phyloP scores from a whole-genome alignment of 1,284 basidiomycete genomes.

The Rhodotorula sp. region DNA sequence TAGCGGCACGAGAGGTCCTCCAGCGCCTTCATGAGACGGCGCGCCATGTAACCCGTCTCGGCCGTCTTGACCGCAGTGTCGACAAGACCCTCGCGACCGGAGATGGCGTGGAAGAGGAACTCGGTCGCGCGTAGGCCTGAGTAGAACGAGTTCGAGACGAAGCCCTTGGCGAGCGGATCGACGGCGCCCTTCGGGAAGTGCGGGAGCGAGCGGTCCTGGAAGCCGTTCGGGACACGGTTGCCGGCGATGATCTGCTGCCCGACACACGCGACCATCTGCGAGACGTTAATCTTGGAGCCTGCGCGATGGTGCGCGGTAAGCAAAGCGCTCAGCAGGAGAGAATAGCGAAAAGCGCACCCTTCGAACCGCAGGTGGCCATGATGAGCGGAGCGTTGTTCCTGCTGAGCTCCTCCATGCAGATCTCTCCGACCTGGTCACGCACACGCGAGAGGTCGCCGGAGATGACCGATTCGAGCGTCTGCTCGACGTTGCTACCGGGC shows the following conservation, averaged over 20 bases:
- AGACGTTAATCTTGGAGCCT: slow-evolving; percentile 99
- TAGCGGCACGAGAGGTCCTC: slow-evolving; percentile 98
- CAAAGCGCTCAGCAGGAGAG: background rate
- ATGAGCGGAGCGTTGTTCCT: slow-evolving; percentile 95
- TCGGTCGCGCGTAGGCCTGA: slow-evolving; percentile 92
- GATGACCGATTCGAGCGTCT: slow-evolving; percentile 93
- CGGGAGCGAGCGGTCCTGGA: slow-evolving; percentile 97
- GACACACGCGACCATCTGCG: slow-evolving; percentile 99
- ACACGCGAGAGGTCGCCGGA: slow-evolving; percentile 92
- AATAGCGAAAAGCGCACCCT: slow-evolving; percentile 64
- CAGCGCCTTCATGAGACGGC: slow-evolving; percentile 97
- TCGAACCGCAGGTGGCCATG: slow-evolving; percentile 99
- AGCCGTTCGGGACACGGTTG: slow-evolving; percentile 97
- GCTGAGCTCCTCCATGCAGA: slow-evolving; percentile 97
- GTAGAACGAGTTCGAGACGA: slow-evolving; percentile 95
- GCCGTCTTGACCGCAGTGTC: slow-evolving; percentile 99
- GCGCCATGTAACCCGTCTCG: slow-evolving; percentile 99
- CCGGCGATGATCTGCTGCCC: slow-evolving; percentile 99
- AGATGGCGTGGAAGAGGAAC: slow-evolving; percentile 98
- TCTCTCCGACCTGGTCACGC: slow-evolving; percentile 92
- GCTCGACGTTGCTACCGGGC: slow-evolving; percentile 94
- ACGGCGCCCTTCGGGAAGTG: slow-evolving; percentile 98
- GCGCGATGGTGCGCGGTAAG: slow-evolving; percentile 4
- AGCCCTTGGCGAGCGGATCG: slow-evolving; percentile 96
- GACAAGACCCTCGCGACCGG: slow-evolving; percentile 96